These are phyloP conservation scores for Noccaea caerulescens DNA, from an alignment of 345 rosid genomes.

Conservation along the genomic window DNA sequence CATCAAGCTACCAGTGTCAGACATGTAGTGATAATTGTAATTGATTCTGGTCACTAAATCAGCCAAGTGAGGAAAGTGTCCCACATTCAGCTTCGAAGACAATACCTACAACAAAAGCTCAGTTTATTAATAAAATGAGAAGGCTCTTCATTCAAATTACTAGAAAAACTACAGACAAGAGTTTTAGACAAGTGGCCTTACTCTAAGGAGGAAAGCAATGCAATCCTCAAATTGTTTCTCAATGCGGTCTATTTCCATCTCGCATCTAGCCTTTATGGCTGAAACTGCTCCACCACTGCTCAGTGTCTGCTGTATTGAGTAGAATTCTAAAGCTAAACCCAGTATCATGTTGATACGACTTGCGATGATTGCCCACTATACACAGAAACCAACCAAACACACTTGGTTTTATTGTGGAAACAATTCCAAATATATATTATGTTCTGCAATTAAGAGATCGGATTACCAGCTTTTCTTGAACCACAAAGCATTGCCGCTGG, in stretches of 20 bases:
- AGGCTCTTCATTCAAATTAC: neutral
- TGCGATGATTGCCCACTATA: constrained; percentile 91
- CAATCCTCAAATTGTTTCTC: constrained; percentile 93
- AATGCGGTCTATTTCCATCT: constrained; percentile 76
- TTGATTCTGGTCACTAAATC: constrained; percentile 93
- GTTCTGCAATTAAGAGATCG: constrained; percentile 24
- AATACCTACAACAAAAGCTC: constrained; percentile 60
- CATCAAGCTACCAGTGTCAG: constrained; percentile 78
- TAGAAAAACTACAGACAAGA: neutral
- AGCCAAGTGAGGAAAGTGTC: constrained; percentile 94
- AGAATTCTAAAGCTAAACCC: constrained; percentile 87
- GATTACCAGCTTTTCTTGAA: constrained; percentile 90
- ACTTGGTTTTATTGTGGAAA: neutral
- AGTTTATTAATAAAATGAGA: too few relatives aligned
- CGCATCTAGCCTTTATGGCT: constrained; percentile 81
- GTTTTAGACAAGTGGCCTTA: constrained; percentile 38
- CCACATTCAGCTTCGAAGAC: constrained; percentile 87
- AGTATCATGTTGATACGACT: constrained; percentile 90
- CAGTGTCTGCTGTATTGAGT: constrained; percentile 82
- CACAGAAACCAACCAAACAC: constrained; percentile 27
- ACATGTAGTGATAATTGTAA: constrained; percentile 93
- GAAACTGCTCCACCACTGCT: constrained; percentile 77
- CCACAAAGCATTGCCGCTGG: constrained; percentile 96
- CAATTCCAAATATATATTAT: neutral
- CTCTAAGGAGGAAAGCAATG: constrained; percentile 92